Conservation (phyloP, 2,329 filamentous ascomycete genomes). For the Fusarium sp. region DNA sequence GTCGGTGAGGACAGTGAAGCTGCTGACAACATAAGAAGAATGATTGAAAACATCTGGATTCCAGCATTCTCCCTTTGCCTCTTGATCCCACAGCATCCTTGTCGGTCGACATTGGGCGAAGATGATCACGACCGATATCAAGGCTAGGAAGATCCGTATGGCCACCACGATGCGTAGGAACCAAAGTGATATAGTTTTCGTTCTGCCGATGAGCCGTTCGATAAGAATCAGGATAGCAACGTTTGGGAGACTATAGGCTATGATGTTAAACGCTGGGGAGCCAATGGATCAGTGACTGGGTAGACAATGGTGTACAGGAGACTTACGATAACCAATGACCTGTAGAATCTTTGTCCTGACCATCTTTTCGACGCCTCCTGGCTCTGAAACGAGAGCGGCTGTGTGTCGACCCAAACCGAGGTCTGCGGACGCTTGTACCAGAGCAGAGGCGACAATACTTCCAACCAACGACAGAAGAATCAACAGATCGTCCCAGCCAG, state of each 20-base stretch:
- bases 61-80: constrained; percentile 1
- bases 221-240: constrained; percentile 28
- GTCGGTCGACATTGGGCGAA: constrained; percentile 3
- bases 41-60: constrained; percentile 18
- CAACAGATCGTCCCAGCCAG: constrained; percentile 23
- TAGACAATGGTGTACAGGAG: accelerated
- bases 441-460: constrained; percentile 11
- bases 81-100: neutral
- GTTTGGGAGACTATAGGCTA: constrained; percentile 24
- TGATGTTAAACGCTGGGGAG: constrained; percentile 10
- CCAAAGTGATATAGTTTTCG: neutral
- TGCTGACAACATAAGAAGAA: constrained; percentile 26
- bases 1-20: constrained; percentile 24
- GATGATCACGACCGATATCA: constrained; percentile 3
- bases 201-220: constrained; percentile 16
- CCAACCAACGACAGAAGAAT: constrained; percentile 4
- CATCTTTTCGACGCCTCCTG: neutral
- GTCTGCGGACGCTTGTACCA: constrained; percentile 3
- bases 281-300: neutral
- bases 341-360: neutral
- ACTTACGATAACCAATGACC: constrained; percentile 10
- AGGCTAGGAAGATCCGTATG: constrained; percentile 1
- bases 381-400: constrained; percentile 4
- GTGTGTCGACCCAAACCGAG: constrained; percentile 14
- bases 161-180: constrained; percentile 7